These are phyloP conservation scores for Artemisia tridentata DNA, from an alignment of 129 eudicot species.

Conservation along the genomic window DNA sequence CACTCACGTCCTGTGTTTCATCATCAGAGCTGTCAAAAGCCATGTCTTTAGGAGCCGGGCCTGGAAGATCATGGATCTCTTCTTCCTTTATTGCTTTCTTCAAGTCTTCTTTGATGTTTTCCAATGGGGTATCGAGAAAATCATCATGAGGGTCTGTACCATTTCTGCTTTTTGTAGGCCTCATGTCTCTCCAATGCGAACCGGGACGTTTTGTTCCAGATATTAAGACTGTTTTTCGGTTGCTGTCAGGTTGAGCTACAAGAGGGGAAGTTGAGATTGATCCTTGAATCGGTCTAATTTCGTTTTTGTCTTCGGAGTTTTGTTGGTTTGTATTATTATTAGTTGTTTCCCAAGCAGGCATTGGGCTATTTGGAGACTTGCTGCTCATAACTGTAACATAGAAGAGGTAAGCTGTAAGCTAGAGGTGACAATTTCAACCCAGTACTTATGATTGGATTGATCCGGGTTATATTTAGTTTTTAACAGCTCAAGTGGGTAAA, in stretches of 20 bases:
- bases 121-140: constrained; percentile 87
- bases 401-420: constrained; percentile 14
- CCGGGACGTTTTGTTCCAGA: constrained; percentile 80
- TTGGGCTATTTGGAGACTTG: constrained; percentile 30
- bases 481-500: background rate
- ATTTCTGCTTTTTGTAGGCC: constrained; percentile 73
- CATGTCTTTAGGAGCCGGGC: constrained; percentile 49
- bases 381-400: constrained; percentile 36
- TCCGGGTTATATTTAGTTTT: background rate
- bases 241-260: constrained; percentile 32
- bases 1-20: constrained; percentile 66
- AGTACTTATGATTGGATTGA: background rate
- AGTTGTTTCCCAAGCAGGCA: constrained; percentile 33
- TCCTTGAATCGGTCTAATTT: constrained; percentile 27
- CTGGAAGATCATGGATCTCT: constrained; percentile 38
- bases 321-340: constrained; percentile 37
- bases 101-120: constrained; percentile 60
- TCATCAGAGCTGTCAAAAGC: constrained; percentile 62
- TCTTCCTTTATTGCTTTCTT: constrained; percentile 51
- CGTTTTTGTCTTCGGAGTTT: constrained; percentile 35
- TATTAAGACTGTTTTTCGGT: constrained; percentile 36
- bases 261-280: constrained; percentile 33
- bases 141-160: constrained; percentile 91
- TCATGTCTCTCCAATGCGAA: constrained; percentile 87
- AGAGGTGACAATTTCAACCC: constrained; percentile 5